Percentiles rank a stretch among this genome's conserved stretches.
Conservation (phyloP, 2,329 filamentous ascomycete species). For the Grosmannia serpens region DNA sequence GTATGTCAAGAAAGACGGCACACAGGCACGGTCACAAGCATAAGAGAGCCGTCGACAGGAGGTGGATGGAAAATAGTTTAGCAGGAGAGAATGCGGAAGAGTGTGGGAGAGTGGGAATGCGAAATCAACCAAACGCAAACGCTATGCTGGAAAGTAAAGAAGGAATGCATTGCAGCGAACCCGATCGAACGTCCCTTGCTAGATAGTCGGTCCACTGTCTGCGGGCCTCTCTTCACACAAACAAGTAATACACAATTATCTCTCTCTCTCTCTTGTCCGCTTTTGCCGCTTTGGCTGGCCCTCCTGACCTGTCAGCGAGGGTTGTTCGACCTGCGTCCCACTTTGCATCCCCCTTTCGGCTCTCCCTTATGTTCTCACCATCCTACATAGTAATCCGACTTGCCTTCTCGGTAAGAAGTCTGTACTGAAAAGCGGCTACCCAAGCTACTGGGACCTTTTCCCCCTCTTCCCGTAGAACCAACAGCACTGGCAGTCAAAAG, state of each 20-base stretch:
- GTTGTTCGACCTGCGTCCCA: no score
- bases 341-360: no score
- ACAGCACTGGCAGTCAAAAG: neutral
- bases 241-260: neutral
- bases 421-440: neutral
- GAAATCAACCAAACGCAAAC: neutral
- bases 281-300: no score
- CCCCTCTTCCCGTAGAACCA: neutral
- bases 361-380: no score
- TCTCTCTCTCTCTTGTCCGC: no score
- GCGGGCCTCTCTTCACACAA: neutral
- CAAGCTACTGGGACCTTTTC: neutral
- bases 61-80: neutral
- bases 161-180: neutral
- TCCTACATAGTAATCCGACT: no score
- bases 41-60: neutral
- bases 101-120: neutral
- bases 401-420: no score
- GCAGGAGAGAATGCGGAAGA: neutral
- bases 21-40: neutral
- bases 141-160: neutral
- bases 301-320: no score
- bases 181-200: neutral
- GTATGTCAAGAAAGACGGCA: neutral
- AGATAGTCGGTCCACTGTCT: neutral